Base-by-base conservation (phyloP, 2,329 filamentous ascomycete genomes). In the Ceratocystis alfenasii region DNA sequence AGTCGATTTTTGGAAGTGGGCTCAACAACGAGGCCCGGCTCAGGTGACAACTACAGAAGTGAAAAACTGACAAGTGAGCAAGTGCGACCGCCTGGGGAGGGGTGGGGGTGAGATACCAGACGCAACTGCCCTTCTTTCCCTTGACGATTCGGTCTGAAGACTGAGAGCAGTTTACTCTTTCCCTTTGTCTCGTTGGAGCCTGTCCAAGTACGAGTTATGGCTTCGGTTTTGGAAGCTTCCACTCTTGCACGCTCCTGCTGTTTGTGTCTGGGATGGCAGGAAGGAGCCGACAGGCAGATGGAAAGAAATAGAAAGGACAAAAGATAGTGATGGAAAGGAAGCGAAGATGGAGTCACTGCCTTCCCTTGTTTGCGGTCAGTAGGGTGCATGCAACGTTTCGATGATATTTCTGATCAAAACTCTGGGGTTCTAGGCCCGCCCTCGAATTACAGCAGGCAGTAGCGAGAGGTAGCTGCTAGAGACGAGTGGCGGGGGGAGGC, bases 21-120 rank as follows among this genome's bases (percentile, higher is more conserved):
- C 53, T 57, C 53, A 57, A 33, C 33, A 36, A 36, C 53, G 53
- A 57, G 25, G 53, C 25, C 53, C 15, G 53, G 53, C 28, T 33
- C 25, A 57, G 53, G 53, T 57, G 53, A 57, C 53, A 57, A 33
- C 25, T 22, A 17, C 15, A 33, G 20, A 22, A 57, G 17, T 28
- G 33, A 20, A 33, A 57, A 57, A 57, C 12, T 57, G 53, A 57
- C 28, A 57, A 33, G 53, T 57, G 33, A 36, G 25, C n/a, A 57
- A 57, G 25, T 57, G 53, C 25, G 28, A 57, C 28, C n/a, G 25
- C 22, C 53, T 30, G 28, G 33, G 33, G 33, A 36, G 33, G 33
- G 33, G 33, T 36, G 33, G 33, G 53, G 53, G 22, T 53, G 53
- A 36, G 53, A 57, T 17, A 7, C 7, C 28, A 33, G 53, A 5